Conservation (phyloP, 768 basidiomycete species). For the Rubroboletus pulcherrimus region DNA sequence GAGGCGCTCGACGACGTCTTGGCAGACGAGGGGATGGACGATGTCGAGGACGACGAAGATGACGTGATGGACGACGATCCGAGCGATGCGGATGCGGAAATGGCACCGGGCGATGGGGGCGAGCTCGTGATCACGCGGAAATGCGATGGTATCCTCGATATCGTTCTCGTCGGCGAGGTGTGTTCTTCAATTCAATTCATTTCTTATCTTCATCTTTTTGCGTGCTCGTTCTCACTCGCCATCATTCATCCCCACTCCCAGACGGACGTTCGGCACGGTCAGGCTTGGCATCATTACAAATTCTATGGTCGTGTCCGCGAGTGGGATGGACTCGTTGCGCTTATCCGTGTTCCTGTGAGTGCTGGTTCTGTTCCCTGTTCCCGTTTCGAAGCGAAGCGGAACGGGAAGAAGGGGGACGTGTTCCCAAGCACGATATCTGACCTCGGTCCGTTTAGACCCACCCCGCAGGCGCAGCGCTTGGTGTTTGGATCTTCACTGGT, state of each 20-base stretch:
- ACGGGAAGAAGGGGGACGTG: not conserved
- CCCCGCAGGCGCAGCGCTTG: conserved; percentile 7
- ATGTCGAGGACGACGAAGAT: conserved; percentile 28
- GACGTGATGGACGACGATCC: conserved; percentile 28
- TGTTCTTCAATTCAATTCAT: conserved; percentile 7
- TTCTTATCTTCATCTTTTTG: not conserved
- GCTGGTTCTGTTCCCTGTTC: not conserved
- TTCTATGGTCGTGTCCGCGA: conserved; percentile 52
- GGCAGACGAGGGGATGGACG: conserved; percentile 13
- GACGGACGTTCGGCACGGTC: conserved; percentile 47
- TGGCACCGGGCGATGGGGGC: conserved; percentile 18
- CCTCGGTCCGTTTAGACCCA: conserved; percentile 4
- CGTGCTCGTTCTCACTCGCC: not conserved
- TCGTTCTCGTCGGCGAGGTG: conserved; percentile 60
- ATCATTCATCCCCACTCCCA: conserved; percentile 14
- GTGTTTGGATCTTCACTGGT: conserved; percentile 56
- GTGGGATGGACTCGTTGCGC: conserved; percentile 59
- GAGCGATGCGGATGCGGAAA: conserved; percentile 24
- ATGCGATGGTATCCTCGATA: conserved; percentile 58
- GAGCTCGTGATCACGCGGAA: conserved; percentile 26
- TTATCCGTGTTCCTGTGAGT: conserved; percentile 41
- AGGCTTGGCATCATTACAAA: conserved; percentile 46
- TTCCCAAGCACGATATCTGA: conserved; percentile 1
- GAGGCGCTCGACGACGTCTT: conserved; percentile 5
- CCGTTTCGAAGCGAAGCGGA: not conserved